These are phyloP conservation scores for Haberlea rhodopensis DNA, from an alignment of 257 asterid genomes.

Conservation along the genomic window DNA sequence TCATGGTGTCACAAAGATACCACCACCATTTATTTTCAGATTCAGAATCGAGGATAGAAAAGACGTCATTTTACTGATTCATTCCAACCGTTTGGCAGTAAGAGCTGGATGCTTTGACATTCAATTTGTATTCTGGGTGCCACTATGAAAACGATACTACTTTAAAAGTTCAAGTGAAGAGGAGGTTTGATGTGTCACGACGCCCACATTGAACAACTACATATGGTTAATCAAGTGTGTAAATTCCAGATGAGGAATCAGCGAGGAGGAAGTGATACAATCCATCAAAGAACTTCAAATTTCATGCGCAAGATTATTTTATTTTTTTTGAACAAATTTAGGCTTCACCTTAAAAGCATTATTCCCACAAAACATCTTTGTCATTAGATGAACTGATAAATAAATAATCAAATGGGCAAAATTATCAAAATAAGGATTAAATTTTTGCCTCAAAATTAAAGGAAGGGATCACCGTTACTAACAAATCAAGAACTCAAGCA, in stretches of 20 bases:
- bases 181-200: slow-evolving; percentile 11
- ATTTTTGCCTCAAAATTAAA: neutral
- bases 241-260: neutral
- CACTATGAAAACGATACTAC: neutral
- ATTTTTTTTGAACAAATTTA: no score
- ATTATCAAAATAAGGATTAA: neutral
- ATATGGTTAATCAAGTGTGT: no score
- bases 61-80: neutral
- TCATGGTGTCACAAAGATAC: neutral
- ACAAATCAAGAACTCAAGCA: neutral
- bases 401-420: no score
- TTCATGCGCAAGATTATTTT: neutral
- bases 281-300: neutral
- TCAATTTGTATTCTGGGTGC: neutral
- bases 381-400: no score
- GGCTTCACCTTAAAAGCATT: neutral
- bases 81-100: neutral
- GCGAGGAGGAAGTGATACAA: neutral
- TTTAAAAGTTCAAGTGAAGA: neutral
- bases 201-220: no score
- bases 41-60: neutral
- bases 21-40: slow-evolving; percentile 7
- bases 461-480: neutral
- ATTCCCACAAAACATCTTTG: no score
- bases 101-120: neutral